Conservation (phyloP, 805 yeast genomes). For the Brettanomyces bruxellensis region DNA sequence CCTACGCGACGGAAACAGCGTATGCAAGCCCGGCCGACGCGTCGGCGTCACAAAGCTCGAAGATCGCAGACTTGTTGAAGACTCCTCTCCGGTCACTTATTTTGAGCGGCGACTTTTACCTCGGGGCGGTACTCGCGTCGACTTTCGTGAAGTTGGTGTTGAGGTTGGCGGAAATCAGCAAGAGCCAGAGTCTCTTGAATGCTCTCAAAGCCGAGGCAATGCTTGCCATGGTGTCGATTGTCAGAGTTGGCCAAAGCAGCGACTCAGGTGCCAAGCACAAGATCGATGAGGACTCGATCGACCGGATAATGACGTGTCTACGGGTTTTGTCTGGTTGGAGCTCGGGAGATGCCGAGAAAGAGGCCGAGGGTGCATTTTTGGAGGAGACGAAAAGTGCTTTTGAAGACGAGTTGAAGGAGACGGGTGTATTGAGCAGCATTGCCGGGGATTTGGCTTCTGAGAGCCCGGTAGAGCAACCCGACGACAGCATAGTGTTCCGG, state of each 20-base stretch:
- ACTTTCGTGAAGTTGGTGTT: constrained; percentile 83
- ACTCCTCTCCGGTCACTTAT: constrained; percentile 79
- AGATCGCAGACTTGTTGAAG: constrained; percentile 26
- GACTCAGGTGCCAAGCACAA: constrained; percentile 45
- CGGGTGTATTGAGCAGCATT: constrained; percentile 49
- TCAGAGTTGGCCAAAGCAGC: constrained; percentile 76
- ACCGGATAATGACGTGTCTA: constrained; percentile 83
- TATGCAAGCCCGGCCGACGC: constrained; percentile 21
- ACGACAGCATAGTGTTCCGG: constrained; percentile 70
- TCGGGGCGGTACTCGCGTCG: constrained; percentile 80
- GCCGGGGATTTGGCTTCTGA: constrained; percentile 49
- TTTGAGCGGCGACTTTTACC: constrained; percentile 81
- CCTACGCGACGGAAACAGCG: constrained; percentile 93
- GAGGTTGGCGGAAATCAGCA: constrained; percentile 53
- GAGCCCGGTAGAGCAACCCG: constrained; percentile 59
- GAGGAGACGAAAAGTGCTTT: constrained; percentile 85
- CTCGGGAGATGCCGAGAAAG: constrained; percentile 38
- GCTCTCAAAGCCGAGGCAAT: constrained; percentile 92
- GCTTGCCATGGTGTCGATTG: constrained; percentile 82
- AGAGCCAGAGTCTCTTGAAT: constrained; percentile 48
- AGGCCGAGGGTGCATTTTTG: constrained; percentile 58
- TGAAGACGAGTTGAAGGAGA: constrained; percentile 54
- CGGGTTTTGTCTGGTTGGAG: constrained; percentile 55
- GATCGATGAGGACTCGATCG: constrained; percentile 96
- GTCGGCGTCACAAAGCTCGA: constrained; percentile 21